Percentiles rank a stretch among this genome's conserved stretches.
These are phyloP conservation scores for Phytophthora cryptogea DNA, from an alignment of 352 stramenopile genomes.

Conservation along the genomic window DNA sequence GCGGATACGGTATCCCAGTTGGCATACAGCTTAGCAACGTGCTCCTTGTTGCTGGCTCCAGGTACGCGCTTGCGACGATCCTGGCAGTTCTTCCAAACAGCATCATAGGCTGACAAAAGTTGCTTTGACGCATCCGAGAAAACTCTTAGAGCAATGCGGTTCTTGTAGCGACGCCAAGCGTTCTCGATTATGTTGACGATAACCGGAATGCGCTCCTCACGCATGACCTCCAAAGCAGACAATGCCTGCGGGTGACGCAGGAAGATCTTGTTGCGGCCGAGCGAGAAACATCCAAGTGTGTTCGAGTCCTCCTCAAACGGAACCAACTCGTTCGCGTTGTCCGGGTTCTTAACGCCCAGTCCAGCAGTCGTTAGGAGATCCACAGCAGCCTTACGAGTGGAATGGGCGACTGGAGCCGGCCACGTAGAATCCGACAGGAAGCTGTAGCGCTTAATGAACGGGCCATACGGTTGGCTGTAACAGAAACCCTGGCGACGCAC, in stretches of 20 bases:
- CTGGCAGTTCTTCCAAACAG: slow-evolving; percentile 66
- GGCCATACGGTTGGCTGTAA: slow-evolving; percentile 80
- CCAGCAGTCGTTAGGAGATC: slow-evolving; percentile 70
- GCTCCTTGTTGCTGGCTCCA: slow-evolving; percentile 57
- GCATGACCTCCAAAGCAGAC: slow-evolving; percentile 83
- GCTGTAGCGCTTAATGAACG: slow-evolving; percentile 87
- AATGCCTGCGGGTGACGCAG: slow-evolving; percentile 88
- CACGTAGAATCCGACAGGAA: slow-evolving; percentile 84
- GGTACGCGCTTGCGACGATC: slow-evolving; percentile 68
- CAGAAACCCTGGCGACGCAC: slow-evolving; percentile 86
- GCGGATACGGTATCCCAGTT: slow-evolving; percentile 60
- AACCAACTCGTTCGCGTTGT: slow-evolving; percentile 52
- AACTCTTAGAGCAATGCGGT: slow-evolving; percentile 59
- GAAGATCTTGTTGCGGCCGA: slow-evolving; percentile 91
- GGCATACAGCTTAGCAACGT: slow-evolving; percentile 60
- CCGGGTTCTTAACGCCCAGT: slow-evolving; percentile 59
- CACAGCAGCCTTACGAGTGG: slow-evolving; percentile 70
- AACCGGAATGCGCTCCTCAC: slow-evolving; percentile 73
- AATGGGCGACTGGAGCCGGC: slow-evolving; percentile 65
- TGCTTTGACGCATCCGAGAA: slow-evolving; percentile 66
- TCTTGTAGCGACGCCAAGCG: slow-evolving; percentile 84
- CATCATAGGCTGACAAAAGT: slow-evolving; percentile 52
- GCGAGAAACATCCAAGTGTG: slow-evolving; percentile 75
- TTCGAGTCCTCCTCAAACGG: slow-evolving; percentile 79
- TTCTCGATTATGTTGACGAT: slow-evolving; percentile 88